These are phyloP conservation scores for Geotrichum carabidarum DNA, from an alignment of 1,139 yeast genomes.

Conservation along the genomic window DNA sequence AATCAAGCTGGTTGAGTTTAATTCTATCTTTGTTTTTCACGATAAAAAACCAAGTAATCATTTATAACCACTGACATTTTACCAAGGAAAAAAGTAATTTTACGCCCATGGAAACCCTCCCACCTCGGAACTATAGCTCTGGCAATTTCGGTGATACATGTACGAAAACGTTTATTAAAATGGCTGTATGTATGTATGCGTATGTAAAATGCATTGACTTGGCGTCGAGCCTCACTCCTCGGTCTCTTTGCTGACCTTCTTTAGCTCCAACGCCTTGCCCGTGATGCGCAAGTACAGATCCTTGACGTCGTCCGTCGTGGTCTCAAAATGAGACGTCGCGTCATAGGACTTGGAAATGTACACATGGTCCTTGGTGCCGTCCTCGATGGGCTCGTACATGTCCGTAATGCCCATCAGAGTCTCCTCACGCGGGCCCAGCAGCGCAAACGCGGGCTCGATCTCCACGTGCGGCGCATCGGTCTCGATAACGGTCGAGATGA, in stretches of 20 bases:
- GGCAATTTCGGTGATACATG: too few relatives aligned
- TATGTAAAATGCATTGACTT: too few relatives aligned
- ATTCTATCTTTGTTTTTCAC: too few relatives aligned
- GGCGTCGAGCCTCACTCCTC: not conserved
- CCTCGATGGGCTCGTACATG: slow-evolving; percentile 77
- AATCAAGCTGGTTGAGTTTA: too few relatives aligned
- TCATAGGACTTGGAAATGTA: slow-evolving; percentile 87
- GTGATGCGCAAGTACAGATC: slow-evolving; percentile 87
- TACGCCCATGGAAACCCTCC: too few relatives aligned
- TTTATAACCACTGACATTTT: too few relatives aligned
- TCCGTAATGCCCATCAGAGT: slow-evolving; percentile 96
- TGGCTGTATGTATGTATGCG: too few relatives aligned
- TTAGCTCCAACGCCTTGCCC: slow-evolving; percentile 84
- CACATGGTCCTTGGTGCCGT: slow-evolving; percentile 74
- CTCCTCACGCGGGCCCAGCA: slow-evolving; percentile 71
- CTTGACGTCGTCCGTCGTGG: slow-evolving; percentile 94
- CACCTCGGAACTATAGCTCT: too few relatives aligned
- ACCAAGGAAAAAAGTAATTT: too few relatives aligned
- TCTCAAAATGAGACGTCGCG: slow-evolving; percentile 90
- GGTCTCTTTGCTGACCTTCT: slow-evolving; percentile 63
- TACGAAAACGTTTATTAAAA: too few relatives aligned
- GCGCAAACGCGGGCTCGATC: slow-evolving; percentile 87
- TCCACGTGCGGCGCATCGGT: slow-evolving; percentile 91
- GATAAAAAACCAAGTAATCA: too few relatives aligned
- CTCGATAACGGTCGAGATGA: slow-evolving; percentile 90